Evolutionary conservation across 169 alveolate species (phyloP), one percentile per base, ranked within the genome.

Genomic region (Plasmodium inui): DNA sequence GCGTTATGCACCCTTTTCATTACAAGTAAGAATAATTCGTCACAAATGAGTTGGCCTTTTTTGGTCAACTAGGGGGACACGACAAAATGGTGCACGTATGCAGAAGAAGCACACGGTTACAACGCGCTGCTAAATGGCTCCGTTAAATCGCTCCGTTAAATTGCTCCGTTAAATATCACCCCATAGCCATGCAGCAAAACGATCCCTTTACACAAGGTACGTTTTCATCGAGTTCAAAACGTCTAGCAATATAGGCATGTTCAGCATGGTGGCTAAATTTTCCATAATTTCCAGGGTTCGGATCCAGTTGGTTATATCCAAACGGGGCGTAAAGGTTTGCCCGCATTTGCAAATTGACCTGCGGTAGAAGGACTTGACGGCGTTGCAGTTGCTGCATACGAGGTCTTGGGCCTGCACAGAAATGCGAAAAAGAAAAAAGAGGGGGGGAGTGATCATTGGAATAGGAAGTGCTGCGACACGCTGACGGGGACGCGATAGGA

Each of bases 331-430:
- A 86, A 86, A 86, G 12, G 44, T 22, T 50, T 86, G 84, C 10
- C 93, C 93, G 44, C 93, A 86, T 55, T 86, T 86, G 71, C 93
- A 86, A 50, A 86, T 86, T 32, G 93, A 41, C 81, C 93, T 86
- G 37, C 93, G 78, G 86, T 86, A 83, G 70, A 86, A 86, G 26
- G 93, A 86, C 81, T 86, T 86, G 26, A 86, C 76, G n/a, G 93
- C 83, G 57, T 86, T 86, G 71, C 93, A 86, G 70, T 76, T 86
- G 26, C 76, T 86, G 83, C 93, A 86, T 67, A 86, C 93, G 22
- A 86, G 61, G 70, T 86, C 93, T 86, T 86, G 93, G 6, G 93
- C 93, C 93, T 86, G 73, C 30, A 44, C 53, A 84, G 26, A 41
- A 44, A 57, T 57, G 30, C 8, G 74, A 10, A 22, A 70, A 70